Conservation (phyloP, 2,329 filamentous ascomycete species). For the Claviceps monticola region DNA sequence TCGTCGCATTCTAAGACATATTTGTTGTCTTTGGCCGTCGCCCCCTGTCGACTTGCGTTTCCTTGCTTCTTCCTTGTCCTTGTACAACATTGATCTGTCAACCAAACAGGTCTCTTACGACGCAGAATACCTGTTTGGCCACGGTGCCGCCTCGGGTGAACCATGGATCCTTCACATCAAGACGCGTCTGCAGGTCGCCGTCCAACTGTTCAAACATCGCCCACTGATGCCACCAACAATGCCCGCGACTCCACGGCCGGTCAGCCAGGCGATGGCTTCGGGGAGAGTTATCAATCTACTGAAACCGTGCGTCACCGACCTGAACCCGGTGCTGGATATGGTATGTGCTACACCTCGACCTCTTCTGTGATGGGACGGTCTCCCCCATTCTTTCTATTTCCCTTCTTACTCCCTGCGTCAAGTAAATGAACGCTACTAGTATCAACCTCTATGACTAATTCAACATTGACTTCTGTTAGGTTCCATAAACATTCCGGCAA, state of each 20-base stretch:
- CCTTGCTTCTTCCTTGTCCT: neutral
- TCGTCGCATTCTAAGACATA: neutral
- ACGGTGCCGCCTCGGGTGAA: conserved; percentile 6
- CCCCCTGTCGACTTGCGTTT: neutral
- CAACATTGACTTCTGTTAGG: conserved; percentile 3
- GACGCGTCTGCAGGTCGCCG: conserved; percentile 24
- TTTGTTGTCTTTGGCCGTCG: neutral
- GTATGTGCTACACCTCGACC: conserved; percentile 21
- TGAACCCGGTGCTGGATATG: conserved; percentile 34
- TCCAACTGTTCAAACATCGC: conserved; percentile 26
- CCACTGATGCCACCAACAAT: conserved; percentile 34
- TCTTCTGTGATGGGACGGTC: neutral
- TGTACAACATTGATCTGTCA: neutral
- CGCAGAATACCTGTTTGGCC: conserved; percentile 5
- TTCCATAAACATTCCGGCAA: conserved; percentile 7
- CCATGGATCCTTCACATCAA: conserved; percentile 30
- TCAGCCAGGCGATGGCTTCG: conserved; percentile 29
- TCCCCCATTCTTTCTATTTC: neutral
- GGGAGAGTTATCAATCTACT: conserved; percentile 43
- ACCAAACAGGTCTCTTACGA: neutral
- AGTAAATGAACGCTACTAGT: neutral
- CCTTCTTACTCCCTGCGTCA: neutral
- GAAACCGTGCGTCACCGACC: conserved; percentile 46
- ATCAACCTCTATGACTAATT: neutral
- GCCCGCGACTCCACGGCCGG: conserved; percentile 21